Conservation (phyloP, 768 basidiomycete genomes). For the Tulasnella sp. region DNA sequence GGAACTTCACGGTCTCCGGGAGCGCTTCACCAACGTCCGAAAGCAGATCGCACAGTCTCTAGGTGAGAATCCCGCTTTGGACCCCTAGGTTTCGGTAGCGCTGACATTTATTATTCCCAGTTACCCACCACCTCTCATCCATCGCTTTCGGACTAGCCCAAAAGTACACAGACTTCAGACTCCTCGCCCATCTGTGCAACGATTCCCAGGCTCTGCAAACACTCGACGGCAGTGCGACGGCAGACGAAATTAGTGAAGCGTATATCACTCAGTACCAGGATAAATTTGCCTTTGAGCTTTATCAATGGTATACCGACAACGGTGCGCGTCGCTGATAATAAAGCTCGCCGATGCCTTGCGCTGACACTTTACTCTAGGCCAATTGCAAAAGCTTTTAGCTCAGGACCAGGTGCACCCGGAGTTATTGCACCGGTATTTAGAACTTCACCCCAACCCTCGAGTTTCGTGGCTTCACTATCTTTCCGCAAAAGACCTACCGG, state of each 20-base stretch:
- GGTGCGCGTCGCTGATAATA: slow-evolving; percentile 32
- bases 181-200: slow-evolving; percentile 70
- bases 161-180: slow-evolving; percentile 75
- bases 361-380: slow-evolving; percentile 41
- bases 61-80: slow-evolving; percentile 42
- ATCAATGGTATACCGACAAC: slow-evolving; percentile 86
- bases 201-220: slow-evolving; percentile 38
- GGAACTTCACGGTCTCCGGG: slow-evolving; percentile 52
- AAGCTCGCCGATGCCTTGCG: neutral
- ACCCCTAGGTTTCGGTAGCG: neutral
- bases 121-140: slow-evolving; percentile 53
- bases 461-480: slow-evolving; percentile 88
- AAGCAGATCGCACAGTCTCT: slow-evolving; percentile 74
- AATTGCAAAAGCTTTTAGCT: slow-evolving; percentile 72
- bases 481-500: slow-evolving; percentile 54
- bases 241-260: slow-evolving; percentile 45
- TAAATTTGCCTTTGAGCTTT: slow-evolving; percentile 82
- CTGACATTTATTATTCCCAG: slow-evolving; percentile 33
- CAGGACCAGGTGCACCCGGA: slow-evolving; percentile 55
- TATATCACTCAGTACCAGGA: slow-evolving; percentile 76
- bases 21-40: slow-evolving; percentile 60
- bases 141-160: slow-evolving; percentile 80
- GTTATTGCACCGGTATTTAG: slow-evolving; percentile 69
- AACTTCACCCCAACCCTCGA: slow-evolving; percentile 45
- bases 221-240: slow-evolving; percentile 48